Conservation (phyloP, 768 basidiomycete species). For the Xerocomus brunneocitrinus region DNA sequence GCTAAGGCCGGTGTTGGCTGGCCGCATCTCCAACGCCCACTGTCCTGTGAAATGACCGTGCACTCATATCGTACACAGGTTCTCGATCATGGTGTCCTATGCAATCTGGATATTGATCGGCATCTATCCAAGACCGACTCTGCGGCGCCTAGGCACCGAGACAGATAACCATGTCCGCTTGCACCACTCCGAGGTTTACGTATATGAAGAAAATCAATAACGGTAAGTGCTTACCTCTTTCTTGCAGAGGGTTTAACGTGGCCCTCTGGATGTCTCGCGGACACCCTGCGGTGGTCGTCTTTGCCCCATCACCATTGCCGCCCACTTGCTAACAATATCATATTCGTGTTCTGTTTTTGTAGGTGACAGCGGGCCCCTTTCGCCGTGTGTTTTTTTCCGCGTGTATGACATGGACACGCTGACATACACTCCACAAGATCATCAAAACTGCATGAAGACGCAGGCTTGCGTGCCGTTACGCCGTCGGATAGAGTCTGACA, state of each 20-base stretch:
- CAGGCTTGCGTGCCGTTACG: too few species aligned
- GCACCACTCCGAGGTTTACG: neutral
- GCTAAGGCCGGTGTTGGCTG: neutral
- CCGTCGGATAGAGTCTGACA: too few species aligned
- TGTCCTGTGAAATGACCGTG: neutral
- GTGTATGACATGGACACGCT: neutral
- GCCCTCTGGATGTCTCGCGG: too few species aligned
- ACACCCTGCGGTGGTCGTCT: too few species aligned
- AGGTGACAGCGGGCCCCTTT: slow-evolving; percentile 2
- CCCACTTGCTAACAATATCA: neutral
- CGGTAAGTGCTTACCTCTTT: too few species aligned
- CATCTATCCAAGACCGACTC: neutral
- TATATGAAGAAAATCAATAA: neutral
- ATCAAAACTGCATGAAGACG: too few species aligned
- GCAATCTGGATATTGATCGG: neutral
- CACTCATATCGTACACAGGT: neutral
- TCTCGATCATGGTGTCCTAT: neutral
- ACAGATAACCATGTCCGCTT: neutral
- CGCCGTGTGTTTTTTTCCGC: neutral
- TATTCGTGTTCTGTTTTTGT: neutral
- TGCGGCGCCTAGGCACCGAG: slow-evolving; percentile 11
- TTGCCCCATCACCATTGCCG: too few species aligned
- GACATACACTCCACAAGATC: neutral
- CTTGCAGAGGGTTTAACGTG: neutral
- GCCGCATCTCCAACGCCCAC: neutral